Evolutionary conservation across 495 filamentous ascomycete species (phyloP), one percentile per base, ranked within the genome.

Genomic region (Lophium mytilinum): DNA sequence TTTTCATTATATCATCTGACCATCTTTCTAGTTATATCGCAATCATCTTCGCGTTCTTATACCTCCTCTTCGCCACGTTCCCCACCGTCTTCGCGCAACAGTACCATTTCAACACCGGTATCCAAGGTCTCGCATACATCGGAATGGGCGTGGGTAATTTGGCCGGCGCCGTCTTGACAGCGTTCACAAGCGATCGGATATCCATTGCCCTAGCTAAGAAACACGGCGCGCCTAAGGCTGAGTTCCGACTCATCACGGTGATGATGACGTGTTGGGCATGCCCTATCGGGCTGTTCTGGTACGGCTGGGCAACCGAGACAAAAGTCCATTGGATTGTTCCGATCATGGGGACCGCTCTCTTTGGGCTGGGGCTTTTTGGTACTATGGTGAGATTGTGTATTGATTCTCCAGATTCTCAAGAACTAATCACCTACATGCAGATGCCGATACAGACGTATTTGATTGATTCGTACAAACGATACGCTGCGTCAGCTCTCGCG

Each of bases 291-390:
- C 39, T 58, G 9, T 37, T 61, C 34, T n/a, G 37, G 42, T 68
- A 61, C 33, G 68, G 62, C 4, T 71, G 68, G 68, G 62, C 65
- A 10, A 65, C 65, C 4, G 55, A 67, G 19, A 42, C 18, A 18
- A 64, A 61, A 9, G 34, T 50, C 9, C 58, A 60, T 52, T 71
- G 68, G 68, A 15, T 56, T 17, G 62, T 50, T 6, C 48, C 65
- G 6, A 59, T 69, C 12, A 9, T 62, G 15, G 52, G 62, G 12
- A 67, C 67, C 0, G 57, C 61, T 15, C 67, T 74, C 54, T 74
- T 70, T 73, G 50, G 87, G 73, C 56, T 80, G 70, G 24, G 80
- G 78, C 55, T 81, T 75, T 65, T 86, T 72, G 57, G 84, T 66
- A 56, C 87, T 69, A 51, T 56, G 41, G 53, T 35, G 8, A 42